These are phyloP conservation scores for Fraxinus dipetala DNA, from an alignment of 305 asterid genomes.

Conservation along the genomic window DNA sequence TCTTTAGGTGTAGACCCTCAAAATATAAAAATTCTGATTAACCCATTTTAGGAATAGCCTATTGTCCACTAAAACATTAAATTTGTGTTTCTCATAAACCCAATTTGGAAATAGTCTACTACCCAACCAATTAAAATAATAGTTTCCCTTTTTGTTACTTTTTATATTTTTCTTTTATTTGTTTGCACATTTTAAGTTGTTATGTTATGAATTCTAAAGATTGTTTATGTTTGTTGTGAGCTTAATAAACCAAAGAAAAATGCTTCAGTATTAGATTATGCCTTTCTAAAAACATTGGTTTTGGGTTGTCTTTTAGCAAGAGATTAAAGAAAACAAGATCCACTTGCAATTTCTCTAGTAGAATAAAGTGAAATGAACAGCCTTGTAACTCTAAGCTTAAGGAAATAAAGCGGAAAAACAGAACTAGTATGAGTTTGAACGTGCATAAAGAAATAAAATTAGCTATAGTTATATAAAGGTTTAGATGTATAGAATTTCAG, in stretches of 20 bases:
- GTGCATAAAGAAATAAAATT: background rate
- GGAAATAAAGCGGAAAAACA: background rate
- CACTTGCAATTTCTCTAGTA: background rate
- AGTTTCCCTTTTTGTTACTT: background rate
- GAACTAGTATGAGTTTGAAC: background rate
- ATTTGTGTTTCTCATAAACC: background rate
- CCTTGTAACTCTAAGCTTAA: background rate
- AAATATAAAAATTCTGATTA: background rate
- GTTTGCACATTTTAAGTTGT: background rate
- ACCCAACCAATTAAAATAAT: background rate
- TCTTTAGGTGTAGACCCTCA: background rate
- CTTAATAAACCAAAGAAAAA: too few species aligned
- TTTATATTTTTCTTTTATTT: too few species aligned
- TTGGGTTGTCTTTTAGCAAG: background rate
- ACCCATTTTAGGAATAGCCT: background rate
- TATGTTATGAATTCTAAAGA: background rate
- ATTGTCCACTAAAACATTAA: background rate
- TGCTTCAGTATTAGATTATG: too few species aligned
- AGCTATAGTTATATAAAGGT: background rate
- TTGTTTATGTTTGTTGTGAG: background rate
- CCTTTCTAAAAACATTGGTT: too few species aligned
- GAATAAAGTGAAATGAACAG: background rate
- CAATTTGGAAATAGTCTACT: background rate
- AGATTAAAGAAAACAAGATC: background rate
- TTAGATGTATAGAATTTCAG: background rate